These are phyloP conservation scores for Penicillium tannophilum DNA, from an alignment of 495 filamentous ascomycete genomes.

Conservation along the genomic window DNA sequence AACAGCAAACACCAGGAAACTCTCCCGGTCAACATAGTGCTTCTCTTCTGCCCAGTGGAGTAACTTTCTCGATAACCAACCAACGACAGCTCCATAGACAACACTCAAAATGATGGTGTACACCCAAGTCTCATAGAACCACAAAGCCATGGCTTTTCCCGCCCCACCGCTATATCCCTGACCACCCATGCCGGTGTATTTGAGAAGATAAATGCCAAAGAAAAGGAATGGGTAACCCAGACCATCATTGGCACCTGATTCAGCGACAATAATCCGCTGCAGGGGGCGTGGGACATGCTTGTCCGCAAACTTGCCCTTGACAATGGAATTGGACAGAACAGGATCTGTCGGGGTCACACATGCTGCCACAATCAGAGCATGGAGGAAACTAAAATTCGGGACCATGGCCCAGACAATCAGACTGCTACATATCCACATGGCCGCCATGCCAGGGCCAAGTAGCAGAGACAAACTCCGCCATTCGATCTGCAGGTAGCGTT, in stretches of 20 bases:
- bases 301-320: slow-evolving; percentile 93
- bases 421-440: slow-evolving; percentile 86
- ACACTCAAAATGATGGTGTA: slow-evolving; percentile 83
- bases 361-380: slow-evolving; percentile 76
- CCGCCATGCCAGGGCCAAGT: slow-evolving; percentile 82
- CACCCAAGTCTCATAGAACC: slow-evolving; percentile 86
- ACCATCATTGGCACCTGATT: slow-evolving; percentile 90
- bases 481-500: slow-evolving; percentile 77
- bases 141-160: slow-evolving; percentile 70
- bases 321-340: slow-evolving; percentile 83
- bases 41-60: slow-evolving; percentile 83
- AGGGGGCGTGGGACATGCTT: slow-evolving; percentile 81
- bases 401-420: slow-evolving; percentile 79
- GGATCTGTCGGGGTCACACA: slow-evolving; percentile 94
- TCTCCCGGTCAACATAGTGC: slow-evolving; percentile 85
- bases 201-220: slow-evolving; percentile 79
- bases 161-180: slow-evolving; percentile 57
- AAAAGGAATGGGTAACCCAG: slow-evolving; percentile 93
- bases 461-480: slow-evolving; percentile 77
- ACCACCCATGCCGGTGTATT: slow-evolving; percentile 66
- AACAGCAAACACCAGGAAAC: slow-evolving; percentile 86
- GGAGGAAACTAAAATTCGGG: slow-evolving; percentile 70
- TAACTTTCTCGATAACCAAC: slow-evolving; percentile 78
- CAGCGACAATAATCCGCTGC: slow-evolving; percentile 85
- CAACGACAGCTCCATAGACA: slow-evolving; percentile 73